Evolutionary conservation across 2,329 filamentous ascomycete genomes (phyloP).

Genomic region (Fusarium poae): DNA sequence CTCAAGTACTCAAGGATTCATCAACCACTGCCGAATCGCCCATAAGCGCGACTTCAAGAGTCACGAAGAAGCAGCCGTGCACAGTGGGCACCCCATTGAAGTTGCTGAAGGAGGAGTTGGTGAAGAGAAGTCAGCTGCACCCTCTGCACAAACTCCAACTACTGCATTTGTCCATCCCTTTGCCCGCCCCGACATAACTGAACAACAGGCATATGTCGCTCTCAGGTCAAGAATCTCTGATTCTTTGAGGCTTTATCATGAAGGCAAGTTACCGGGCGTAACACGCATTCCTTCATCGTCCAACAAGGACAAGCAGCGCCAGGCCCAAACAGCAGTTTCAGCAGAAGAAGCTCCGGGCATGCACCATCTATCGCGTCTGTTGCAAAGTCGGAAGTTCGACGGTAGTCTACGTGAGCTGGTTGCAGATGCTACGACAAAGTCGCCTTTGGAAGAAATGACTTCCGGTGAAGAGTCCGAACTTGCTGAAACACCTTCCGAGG

Average conservation of each 20-base stretch:
- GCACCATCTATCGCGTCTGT: constrained; percentile 75
- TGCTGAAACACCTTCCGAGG: constrained; percentile 37
- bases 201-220: constrained; percentile 65
- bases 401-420: constrained; percentile 71
- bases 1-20: constrained; percentile 97
- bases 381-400: constrained; percentile 71
- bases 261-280: constrained; percentile 65
- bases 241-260: constrained; percentile 65
- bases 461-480: constrained; percentile 68
- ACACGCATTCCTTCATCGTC: constrained; percentile 58
- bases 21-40: constrained; percentile 98
- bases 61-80: constrained; percentile 91
- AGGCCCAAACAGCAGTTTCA: constrained; percentile 32
- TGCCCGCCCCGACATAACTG: constrained; percentile 61
- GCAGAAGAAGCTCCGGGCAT: constrained; percentile 70
- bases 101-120: constrained; percentile 39
- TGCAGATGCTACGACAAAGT: constrained; percentile 68
- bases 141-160: constrained; percentile 23
- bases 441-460: constrained; percentile 63
- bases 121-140: constrained; percentile 47
- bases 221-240: constrained; percentile 67
- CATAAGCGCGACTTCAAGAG: constrained; percentile 95
- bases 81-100: constrained; percentile 86
- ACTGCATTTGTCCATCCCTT: constrained; percentile 53
- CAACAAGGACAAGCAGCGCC: constrained; percentile 7